Evolutionary conservation across 2,329 filamentous ascomycete genomes (phyloP).

Genomic region (Beauveria sp.): DNA sequence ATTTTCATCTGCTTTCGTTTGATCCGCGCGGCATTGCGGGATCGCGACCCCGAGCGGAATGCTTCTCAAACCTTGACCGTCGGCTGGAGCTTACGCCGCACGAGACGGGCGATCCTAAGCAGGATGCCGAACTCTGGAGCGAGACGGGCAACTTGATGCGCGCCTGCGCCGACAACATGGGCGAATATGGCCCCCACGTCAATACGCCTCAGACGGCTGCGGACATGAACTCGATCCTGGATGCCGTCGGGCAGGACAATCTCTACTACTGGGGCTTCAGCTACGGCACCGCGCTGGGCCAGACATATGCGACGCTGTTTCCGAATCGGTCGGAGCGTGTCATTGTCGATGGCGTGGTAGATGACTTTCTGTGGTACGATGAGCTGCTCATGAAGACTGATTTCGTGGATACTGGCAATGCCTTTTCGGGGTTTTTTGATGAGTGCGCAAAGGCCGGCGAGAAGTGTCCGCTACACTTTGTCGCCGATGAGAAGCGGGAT

Average conservation of each 20-base stretch:
- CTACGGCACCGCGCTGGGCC: conserved; percentile 34
- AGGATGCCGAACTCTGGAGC: conserved; percentile 30
- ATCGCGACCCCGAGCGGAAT: conserved; percentile 25
- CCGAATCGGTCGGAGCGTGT: conserved; percentile 25
- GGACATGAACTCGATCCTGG: conserved; percentile 29
- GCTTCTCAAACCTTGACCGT: conserved; percentile 29
- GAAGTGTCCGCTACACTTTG: conserved; percentile 33
- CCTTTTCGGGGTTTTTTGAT: conserved; percentile 25
- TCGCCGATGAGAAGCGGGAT: conserved; percentile 28
- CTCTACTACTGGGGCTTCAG: conserved; percentile 35
- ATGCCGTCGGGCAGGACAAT: conserved; percentile 27
- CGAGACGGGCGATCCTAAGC: conserved; percentile 18
- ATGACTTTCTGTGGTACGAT: conserved; percentile 27
- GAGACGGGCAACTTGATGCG: conserved; percentile 28
- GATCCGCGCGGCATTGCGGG: conserved; percentile 37
- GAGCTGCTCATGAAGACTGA: conserved; percentile 18
- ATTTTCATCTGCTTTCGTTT: conserved; percentile 36
- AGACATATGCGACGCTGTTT: conserved; percentile 32
- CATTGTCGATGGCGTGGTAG: conserved; percentile 29
- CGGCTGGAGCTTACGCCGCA: conserved; percentile 21
- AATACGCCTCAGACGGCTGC: conserved; percentile 16
- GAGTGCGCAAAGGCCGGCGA: conserved; percentile 35
- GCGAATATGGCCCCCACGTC: conserved; percentile 12
- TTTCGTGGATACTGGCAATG: conserved; percentile 22
- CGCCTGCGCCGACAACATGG: conserved; percentile 5